phyloP scores from a whole-genome alignment of 495 filamentous ascomycete species.

The Neurospora sp. region DNA sequence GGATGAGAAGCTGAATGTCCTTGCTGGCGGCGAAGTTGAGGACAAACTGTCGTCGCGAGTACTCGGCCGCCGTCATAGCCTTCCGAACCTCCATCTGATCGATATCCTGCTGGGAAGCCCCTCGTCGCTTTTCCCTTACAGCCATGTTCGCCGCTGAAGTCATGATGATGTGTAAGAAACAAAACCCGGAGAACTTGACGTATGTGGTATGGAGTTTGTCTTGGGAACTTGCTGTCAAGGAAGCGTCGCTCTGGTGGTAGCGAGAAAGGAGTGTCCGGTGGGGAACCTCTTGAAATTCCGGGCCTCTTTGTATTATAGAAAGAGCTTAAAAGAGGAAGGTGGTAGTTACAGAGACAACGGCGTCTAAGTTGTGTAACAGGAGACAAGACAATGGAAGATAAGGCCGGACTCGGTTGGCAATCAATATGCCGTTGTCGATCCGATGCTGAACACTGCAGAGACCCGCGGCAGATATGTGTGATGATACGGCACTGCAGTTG shows the following conservation, averaged over 20 bases:
- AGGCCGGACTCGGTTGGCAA: neutral
- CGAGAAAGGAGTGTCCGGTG: neutral
- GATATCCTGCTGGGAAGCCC: constrained; percentile 11
- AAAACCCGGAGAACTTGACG: neutral
- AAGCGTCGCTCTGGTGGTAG: neutral
- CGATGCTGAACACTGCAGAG: neutral
- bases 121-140: constrained; percentile 17
- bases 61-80: constrained; percentile 22
- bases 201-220: neutral
- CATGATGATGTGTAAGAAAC: constrained; percentile 7
- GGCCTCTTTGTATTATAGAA: neutral
- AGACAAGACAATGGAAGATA: neutral
- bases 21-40: constrained; percentile 22
- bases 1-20: constrained; percentile 20
- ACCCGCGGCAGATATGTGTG: neutral
- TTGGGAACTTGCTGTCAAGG: neutral
- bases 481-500: neutral
- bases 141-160: constrained; percentile 17
- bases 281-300: neutral
- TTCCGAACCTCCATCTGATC: constrained; percentile 21
- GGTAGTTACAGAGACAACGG: neutral
- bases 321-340: neutral
- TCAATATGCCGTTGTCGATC: neutral
- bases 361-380: neutral
- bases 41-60: constrained; percentile 23